phyloP scores from a whole-genome alignment of 2,329 filamentous ascomycete species.

The Fusarium denticulatum region DNA sequence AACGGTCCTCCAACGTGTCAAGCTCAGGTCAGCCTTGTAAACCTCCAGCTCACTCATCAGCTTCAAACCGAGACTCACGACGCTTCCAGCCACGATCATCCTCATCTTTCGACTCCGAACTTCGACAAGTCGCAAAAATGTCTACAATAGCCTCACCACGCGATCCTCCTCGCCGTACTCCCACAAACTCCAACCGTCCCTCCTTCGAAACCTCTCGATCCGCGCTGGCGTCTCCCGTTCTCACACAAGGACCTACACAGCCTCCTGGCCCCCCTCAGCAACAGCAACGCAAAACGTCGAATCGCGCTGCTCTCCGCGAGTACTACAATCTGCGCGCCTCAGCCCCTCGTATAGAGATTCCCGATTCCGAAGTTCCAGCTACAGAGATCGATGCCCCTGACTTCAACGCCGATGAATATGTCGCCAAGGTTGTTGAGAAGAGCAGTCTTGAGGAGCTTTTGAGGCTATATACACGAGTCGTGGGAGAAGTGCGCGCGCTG shows the following conservation, averaged over 20 bases:
- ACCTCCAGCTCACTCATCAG: conserved; percentile 10
- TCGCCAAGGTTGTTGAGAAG: conserved; percentile 68
- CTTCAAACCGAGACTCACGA: neutral
- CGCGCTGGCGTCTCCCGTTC: conserved; percentile 62
- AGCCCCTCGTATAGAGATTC: conserved; percentile 56
- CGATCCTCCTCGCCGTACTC: conserved; percentile 67
- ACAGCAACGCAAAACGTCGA: conserved; percentile 61
- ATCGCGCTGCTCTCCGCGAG: conserved; percentile 88
- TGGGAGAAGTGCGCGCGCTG: conserved; percentile 85
- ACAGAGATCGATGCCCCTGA: conserved; percentile 77
- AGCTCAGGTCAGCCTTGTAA: conserved; percentile 27
- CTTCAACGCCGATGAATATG: conserved; percentile 79
- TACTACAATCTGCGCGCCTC: conserved; percentile 82
- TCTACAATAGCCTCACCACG: conserved; percentile 73
- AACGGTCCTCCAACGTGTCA: conserved; percentile 35
- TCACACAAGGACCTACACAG: conserved; percentile 36
- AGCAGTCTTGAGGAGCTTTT: conserved; percentile 75
- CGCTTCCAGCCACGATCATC: neutral
- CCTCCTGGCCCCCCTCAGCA: conserved; percentile 11
- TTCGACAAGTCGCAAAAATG: conserved; percentile 54
- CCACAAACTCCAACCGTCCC: conserved; percentile 79
- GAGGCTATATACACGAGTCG: conserved; percentile 73
- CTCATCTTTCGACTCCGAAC: neutral
- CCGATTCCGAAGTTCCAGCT: conserved; percentile 66
- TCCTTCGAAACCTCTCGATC: conserved; percentile 75